Evolutionary conservation across 352 stramenopile species (phyloP).

Genomic region (Globisporangium barbulae): DNA sequence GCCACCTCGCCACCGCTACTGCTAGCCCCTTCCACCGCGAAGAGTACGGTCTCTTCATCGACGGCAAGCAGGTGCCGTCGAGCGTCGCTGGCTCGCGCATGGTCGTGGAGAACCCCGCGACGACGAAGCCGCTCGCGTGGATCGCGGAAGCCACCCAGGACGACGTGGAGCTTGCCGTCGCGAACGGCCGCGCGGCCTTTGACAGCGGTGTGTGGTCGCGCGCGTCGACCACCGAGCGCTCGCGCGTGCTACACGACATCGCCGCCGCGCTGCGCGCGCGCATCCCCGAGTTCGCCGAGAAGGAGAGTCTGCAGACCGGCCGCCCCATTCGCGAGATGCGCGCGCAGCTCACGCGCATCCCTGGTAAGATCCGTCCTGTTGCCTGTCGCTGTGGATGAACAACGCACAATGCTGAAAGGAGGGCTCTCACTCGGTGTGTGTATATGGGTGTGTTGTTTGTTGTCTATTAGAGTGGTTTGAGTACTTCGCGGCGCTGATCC

Average conservation of each 20-base stretch:
- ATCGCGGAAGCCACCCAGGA: conserved; percentile 28
- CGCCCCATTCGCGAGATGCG: conserved; percentile 62
- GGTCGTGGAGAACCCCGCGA: conserved; percentile 48
- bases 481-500: conserved; percentile 74
- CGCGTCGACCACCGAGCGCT: conserved; percentile 28
- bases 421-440: neutral
- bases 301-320: conserved; percentile 59
- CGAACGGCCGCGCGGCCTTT: conserved; percentile 30
- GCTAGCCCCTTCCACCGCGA: conserved; percentile 22
- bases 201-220: conserved; percentile 29
- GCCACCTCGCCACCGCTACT: neutral
- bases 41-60: conserved; percentile 47
- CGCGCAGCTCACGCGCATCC: conserved; percentile 41
- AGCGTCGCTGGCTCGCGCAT: conserved; percentile 19
- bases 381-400: too few relatives aligned
- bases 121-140: conserved; percentile 34
- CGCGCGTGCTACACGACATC: conserved; percentile 38
- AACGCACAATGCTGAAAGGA: too few relatives aligned
- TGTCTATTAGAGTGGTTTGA: conserved; percentile 66
- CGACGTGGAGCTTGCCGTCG: conserved; percentile 38
- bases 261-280: conserved; percentile 32
- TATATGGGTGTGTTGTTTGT: neutral
- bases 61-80: conserved; percentile 33
- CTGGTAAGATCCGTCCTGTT: conserved; percentile 20
- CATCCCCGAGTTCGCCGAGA: conserved; percentile 46